Conservation (phyloP, 2,329 filamentous ascomycete genomes). For the Curvularia eragrostidis region DNA sequence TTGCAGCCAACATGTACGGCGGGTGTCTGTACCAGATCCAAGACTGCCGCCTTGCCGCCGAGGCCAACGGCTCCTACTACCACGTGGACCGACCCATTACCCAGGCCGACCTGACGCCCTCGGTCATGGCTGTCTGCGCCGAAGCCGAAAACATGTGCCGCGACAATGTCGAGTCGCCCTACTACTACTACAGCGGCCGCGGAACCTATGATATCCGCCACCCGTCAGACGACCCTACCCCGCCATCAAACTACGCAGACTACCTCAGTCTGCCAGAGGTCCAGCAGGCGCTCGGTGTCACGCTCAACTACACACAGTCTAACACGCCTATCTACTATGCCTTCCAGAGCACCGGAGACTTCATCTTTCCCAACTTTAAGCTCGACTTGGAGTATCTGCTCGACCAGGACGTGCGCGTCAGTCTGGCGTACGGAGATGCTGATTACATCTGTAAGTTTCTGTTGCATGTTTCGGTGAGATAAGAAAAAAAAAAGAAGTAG, state of each 20-base stretch:
- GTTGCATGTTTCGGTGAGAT: conserved; percentile 35
- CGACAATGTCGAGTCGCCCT: conserved; percentile 63
- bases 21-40: conserved; percentile 60
- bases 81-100: conserved; percentile 26
- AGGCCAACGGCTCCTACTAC: conserved; percentile 32
- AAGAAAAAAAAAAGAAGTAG: background rate
- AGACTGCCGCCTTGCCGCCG: conserved; percentile 59
- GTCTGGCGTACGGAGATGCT: conserved; percentile 45
- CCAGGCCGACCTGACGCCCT: conserved; percentile 36
- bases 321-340: conserved; percentile 59
- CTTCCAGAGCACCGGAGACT: conserved; percentile 60
- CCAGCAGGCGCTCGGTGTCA: conserved; percentile 66
- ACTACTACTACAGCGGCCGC: conserved; percentile 61
- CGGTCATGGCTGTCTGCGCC: conserved; percentile 56
- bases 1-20: conserved; percentile 56
- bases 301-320: conserved; percentile 63
- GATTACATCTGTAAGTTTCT: conserved; percentile 50
- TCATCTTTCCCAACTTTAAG: conserved; percentile 66
- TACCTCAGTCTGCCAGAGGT: conserved; percentile 67
- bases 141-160: conserved; percentile 64
- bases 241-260: conserved; percentile 51
- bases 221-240: conserved; percentile 64
- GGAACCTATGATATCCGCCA: conserved; percentile 62
- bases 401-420: conserved; percentile 48
- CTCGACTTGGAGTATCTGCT: conserved; percentile 53